phyloP scores from a whole-genome alignment of 2,329 filamentous ascomycete species.

The Geosmithia putterillii region DNA sequence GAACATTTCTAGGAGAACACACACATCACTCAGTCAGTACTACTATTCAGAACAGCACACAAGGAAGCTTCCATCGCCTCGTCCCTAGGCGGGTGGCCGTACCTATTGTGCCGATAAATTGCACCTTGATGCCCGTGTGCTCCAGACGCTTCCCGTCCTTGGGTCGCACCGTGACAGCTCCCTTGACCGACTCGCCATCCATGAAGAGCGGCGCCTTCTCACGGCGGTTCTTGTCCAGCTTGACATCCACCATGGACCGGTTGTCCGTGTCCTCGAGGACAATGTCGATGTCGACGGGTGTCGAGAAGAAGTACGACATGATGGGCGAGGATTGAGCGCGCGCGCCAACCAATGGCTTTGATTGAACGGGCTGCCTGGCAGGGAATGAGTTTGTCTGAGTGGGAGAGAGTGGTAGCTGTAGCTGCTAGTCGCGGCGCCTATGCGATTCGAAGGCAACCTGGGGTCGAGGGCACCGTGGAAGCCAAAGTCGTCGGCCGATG shows the following conservation, averaged over 20 bases:
- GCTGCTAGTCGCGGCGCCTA: not conserved
- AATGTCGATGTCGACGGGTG: constrained; percentile 96
- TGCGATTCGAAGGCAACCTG: not conserved
- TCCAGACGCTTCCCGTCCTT: constrained; percentile 98
- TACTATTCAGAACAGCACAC: not conserved
- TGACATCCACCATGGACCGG: constrained; percentile 89
- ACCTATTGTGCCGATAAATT: constrained; percentile 99
- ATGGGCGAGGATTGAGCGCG: constrained; percentile 2
- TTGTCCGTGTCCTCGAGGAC: constrained; percentile 93
- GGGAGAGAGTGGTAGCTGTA: constrained; percentile 1
- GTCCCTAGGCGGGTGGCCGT: constrained; percentile 14
- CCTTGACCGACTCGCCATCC: constrained; percentile 97
- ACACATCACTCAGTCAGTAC: not conserved
- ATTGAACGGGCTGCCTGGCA: too few species aligned
- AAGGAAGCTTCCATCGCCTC: not conserved
- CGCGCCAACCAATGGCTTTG: not conserved
- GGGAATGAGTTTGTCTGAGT: too few species aligned
- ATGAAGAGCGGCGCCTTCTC: constrained; percentile 96
- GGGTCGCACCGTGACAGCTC: constrained; percentile 83
- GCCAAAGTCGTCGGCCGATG: not conserved
- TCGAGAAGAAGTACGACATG: constrained; percentile 98
- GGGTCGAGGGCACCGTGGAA: not conserved
- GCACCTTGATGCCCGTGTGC: constrained; percentile 98
- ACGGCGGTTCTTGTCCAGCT: constrained; percentile 94
- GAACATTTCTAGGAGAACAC: constrained; percentile 71